Base-by-base conservation (phyloP, 768 basidiomycete genomes). In the Lactarius pseudohatsudake region DNA sequence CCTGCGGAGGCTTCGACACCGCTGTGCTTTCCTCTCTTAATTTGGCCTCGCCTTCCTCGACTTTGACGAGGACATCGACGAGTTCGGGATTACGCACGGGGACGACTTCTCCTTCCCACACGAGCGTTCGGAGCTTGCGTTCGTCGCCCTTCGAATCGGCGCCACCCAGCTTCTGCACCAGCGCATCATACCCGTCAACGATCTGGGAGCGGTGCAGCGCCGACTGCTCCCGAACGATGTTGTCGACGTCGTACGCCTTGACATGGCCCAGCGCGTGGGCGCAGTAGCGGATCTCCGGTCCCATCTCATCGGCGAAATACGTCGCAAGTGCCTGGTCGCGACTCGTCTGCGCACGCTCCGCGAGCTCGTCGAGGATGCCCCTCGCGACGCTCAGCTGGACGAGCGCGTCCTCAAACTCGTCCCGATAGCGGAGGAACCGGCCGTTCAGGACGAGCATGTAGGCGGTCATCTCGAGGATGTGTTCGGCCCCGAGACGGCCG, bases 61-160 rank as follows among this genome's bases (percentile, higher is more conserved):
- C 89, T 70, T 85, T 90, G 69, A 93, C 77, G 63, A 97, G 78
- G 36, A 92, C 91, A 72, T 90, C 91, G 57, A 97, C 96, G 64
- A 98, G 79, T 76, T 98, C 95, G 0, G 94, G 93, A 72, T 90
- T 94, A 62, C 96, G 84, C 55, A 97, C 83, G 20, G 94, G 92
- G 7, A 98, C 86, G 0, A 85, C 85, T 71, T 89, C 83, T 6
- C 86, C 93, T 68, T 94, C 94, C 92, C 94, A 97, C 2, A 80
- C 69, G 41, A 94, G 77, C 59, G 82, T 77, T 59, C 78, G 79
- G 64, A 96, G 79, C 74, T 81, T 86, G 74, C 81, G 82, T 34
- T 76, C 80, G 10, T 75, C 77, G 11, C 74, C 80, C 58, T 77
- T 78, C 10, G 72, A 74, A 3, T 72, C 77, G 32, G 72, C 75